Evolutionary conservation across 345 rosid species (phyloP).

Genomic region (Citrus inodora): DNA sequence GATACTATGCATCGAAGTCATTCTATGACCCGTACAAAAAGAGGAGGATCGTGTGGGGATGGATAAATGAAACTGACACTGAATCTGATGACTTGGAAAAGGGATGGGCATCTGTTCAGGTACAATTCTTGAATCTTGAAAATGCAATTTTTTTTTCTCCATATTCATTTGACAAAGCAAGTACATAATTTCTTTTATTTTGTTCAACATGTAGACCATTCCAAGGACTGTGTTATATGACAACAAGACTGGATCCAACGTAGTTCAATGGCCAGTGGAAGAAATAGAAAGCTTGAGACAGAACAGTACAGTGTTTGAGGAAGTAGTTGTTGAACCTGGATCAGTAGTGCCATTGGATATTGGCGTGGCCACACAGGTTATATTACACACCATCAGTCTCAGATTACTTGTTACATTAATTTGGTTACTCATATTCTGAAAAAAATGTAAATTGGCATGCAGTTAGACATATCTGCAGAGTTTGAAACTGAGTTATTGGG

Average conservation of each 20-base stretch:
- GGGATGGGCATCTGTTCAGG: conserved; percentile 99
- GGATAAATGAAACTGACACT: conserved; percentile 92
- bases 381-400: not conserved
- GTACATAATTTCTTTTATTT: not conserved
- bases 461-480: conserved; percentile 62
- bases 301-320: conserved; percentile 40
- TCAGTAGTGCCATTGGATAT: conserved; percentile 53
- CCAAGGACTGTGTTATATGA: conserved; percentile 71
- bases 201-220: conserved; percentile 40
- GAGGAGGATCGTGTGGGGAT: conserved; percentile 86
- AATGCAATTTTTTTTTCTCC: not conserved
- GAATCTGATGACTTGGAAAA: conserved; percentile 61
- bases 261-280: conserved; percentile 87
- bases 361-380: conserved; percentile 61
- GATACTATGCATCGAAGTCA: conserved; percentile 86
- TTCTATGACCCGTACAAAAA: conserved; percentile 66
- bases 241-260: conserved; percentile 56
- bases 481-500: conserved; percentile 36
- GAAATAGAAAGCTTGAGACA: conserved; percentile 76
- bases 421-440: not conserved
- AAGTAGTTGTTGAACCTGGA: conserved; percentile 53
- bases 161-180: not conserved
- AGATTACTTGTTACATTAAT: not conserved
- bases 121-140: conserved; percentile 12
- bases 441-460: not conserved